phyloP scores from a whole-genome alignment of 306 rosid genomes.

The Neltuma alba region DNA sequence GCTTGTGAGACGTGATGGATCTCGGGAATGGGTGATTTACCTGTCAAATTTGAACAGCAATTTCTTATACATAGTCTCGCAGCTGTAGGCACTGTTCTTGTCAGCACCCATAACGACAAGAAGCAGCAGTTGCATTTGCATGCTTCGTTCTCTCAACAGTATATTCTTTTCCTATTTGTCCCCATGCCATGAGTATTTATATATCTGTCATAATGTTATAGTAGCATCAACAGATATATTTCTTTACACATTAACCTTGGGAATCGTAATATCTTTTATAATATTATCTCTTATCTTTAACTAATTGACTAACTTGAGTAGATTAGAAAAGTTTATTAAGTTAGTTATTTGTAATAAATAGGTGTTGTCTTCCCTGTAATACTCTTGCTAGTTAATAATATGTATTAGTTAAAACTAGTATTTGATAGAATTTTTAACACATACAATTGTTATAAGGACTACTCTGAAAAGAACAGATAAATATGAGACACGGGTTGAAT shows the following conservation, averaged over 20 bases:
- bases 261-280: background rate
- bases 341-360: too few relatives aligned
- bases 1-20: background rate
- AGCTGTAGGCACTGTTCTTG: slow-evolving; percentile 13
- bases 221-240: background rate
- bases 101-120: slow-evolving; percentile 38
- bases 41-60: slow-evolving; percentile 22
- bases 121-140: slow-evolving; percentile 10
- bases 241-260: background rate
- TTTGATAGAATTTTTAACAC: too few relatives aligned
- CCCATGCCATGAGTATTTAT: background rate
- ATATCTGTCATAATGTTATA: slow-evolving; percentile 5
- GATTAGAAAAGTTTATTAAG: too few relatives aligned
- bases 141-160: slow-evolving; percentile 21
- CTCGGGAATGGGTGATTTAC: slow-evolving; percentile 32
- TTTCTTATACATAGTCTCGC: slow-evolving; percentile 24
- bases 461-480: too few relatives aligned
- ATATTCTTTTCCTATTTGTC: slow-evolving; percentile 15
- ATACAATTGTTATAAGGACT: too few relatives aligned
- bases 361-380: too few relatives aligned
- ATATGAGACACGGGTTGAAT: too few relatives aligned
- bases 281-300: too few relatives aligned
- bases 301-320: too few relatives aligned
- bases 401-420: too few relatives aligned
- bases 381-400: too few relatives aligned